Conservation (phyloP, 345 rosid genomes). For the Syzygium oleosum region DNA sequence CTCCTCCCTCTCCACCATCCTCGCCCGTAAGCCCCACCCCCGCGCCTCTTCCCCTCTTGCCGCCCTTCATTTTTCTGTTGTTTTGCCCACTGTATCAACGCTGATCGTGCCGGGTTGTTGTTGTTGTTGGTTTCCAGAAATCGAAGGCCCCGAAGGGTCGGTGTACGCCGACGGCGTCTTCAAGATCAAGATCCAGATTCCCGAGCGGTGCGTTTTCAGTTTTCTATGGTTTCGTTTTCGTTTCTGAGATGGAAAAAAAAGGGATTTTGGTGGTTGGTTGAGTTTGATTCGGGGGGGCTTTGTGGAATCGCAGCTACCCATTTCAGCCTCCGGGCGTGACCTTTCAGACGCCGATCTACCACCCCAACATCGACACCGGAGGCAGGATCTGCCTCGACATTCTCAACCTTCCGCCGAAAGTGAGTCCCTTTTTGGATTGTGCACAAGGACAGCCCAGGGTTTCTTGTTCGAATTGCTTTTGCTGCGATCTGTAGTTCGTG, state of each 20-base stretch:
- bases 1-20: slow-evolving; percentile 39
- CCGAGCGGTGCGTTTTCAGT: slow-evolving; percentile 46
- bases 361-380: slow-evolving; percentile 72
- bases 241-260: not conserved
- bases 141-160: slow-evolving; percentile 69
- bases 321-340: slow-evolving; percentile 85
- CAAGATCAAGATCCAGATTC: slow-evolving; percentile 58
- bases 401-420: slow-evolving; percentile 90
- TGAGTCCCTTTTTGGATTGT: not conserved
- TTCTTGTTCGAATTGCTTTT: not conserved
- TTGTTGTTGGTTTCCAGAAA: slow-evolving; percentile 19
- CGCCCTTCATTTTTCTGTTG: not conserved
- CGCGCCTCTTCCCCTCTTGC: not conserved
- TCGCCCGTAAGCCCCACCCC: slow-evolving; percentile 47
- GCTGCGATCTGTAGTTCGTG: not conserved
- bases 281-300: not conserved
- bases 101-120: not conserved
- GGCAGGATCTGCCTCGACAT: slow-evolving; percentile 93
- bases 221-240: not conserved
- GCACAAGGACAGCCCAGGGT: not conserved
- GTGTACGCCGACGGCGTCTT: slow-evolving; percentile 68
- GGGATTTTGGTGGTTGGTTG: too few species aligned
- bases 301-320: slow-evolving; percentile 44
- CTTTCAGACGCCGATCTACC: slow-evolving; percentile 69
- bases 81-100: fast-evolving